These are phyloP conservation scores for Microcyclospora pomicola DNA, from an alignment of 2,329 filamentous ascomycete genomes.

Conservation along the genomic window DNA sequence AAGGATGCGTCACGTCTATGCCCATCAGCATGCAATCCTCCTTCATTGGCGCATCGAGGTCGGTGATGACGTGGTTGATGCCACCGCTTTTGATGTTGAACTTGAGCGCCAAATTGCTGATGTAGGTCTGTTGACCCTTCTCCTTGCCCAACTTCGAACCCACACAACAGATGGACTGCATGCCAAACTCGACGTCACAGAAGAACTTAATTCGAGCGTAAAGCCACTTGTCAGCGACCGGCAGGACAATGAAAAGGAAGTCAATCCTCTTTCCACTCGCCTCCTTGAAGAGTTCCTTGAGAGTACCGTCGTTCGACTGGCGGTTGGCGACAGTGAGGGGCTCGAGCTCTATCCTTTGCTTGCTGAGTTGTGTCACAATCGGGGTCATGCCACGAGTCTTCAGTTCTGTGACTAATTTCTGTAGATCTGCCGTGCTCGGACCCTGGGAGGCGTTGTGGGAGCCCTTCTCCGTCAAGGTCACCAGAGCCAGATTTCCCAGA, in stretches of 20 bases:
- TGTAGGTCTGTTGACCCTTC: slow-evolving; percentile 35
- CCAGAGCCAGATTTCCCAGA: too few relatives aligned
- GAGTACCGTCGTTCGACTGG: too few relatives aligned
- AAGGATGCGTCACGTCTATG: slow-evolving; percentile 28
- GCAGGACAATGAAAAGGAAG: slow-evolving; percentile 50
- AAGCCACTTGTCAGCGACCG: slow-evolving; percentile 35
- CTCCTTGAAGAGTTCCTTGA: neutral
- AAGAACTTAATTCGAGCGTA: neutral
- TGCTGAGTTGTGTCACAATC: neutral
- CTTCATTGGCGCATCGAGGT: neutral
- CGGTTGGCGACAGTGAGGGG: neutral
- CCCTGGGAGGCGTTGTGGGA: neutral
- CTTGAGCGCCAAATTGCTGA: slow-evolving; percentile 5
- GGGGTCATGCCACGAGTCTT: too few relatives aligned
- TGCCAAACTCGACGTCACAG: neutral
- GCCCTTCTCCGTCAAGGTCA: too few relatives aligned
- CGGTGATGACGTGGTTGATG: slow-evolving; percentile 1
- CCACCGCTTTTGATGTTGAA: slow-evolving; percentile 5
- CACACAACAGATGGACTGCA: neutral
- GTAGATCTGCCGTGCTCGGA: slow-evolving; percentile 10
- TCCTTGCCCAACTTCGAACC: neutral
- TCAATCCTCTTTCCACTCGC: neutral
- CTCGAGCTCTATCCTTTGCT: neutral
- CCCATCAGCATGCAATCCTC: slow-evolving; percentile 21
- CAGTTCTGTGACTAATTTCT: neutral